Percentiles rank a stretch among this genome's conserved stretches.
These are phyloP conservation scores for Aegilops speltoides DNA, from an alignment of 176 grass and related monocot species.

Conservation along the genomic window DNA sequence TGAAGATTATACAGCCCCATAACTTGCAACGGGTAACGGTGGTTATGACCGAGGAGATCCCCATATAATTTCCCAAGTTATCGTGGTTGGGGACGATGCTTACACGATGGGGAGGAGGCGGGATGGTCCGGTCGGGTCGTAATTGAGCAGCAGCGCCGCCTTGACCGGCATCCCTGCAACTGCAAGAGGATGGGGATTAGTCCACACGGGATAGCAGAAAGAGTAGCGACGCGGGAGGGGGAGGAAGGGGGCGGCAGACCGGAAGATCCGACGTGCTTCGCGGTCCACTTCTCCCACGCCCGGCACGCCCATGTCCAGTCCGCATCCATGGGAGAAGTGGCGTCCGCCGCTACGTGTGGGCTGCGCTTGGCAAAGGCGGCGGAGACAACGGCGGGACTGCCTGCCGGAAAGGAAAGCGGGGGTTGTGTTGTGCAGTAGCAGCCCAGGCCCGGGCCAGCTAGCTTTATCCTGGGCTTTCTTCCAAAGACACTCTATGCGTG, in stretches of 20 bases:
- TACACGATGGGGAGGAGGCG: constrained; percentile 80
- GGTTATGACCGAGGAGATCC: neutral
- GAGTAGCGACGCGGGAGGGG: neutral
- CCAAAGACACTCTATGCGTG: too few relatives aligned
- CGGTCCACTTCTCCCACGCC: constrained; percentile 83
- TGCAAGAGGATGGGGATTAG: constrained; percentile 19
- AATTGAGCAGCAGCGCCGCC: constrained; percentile 78
- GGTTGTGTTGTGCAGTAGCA: neutral
- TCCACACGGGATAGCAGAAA: neutral
- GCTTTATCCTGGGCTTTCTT: too few relatives aligned
- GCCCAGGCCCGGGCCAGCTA: too few relatives aligned
- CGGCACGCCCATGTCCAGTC: constrained; percentile 70
- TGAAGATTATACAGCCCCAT: neutral
- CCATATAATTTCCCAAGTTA: neutral
- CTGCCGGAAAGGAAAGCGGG: too few relatives aligned
- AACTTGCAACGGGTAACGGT: too few relatives aligned
- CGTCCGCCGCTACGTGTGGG: neutral
- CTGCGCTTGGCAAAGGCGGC: neutral
- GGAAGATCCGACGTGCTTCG: constrained; percentile 55
- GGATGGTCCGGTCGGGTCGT: constrained; percentile 61
- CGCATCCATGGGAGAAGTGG: constrained; percentile 43
- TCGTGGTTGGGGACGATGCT: neutral
- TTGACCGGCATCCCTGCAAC: constrained; percentile 52
- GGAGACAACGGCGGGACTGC: neutral
- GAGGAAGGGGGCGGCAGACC: constrained; percentile 26